Evolutionary conservation across 2,329 filamentous ascomycete species (phyloP), one percentile per base, ranked within the genome.

Genomic region (Colletotrichum siamense): DNA sequence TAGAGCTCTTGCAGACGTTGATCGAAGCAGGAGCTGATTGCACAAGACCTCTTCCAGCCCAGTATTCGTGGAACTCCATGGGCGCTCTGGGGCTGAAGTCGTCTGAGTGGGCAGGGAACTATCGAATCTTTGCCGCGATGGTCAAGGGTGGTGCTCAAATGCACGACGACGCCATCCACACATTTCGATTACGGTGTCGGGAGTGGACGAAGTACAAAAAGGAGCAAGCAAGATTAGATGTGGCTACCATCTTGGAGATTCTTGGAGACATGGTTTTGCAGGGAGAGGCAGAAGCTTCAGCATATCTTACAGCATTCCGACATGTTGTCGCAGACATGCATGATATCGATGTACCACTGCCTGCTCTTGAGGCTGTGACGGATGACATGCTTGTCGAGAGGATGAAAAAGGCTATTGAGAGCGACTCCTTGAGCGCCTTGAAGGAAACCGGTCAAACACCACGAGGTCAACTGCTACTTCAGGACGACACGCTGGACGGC

Each of bases 221-320:
- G 6, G 1, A 18, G 9, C 16, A 3, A 8, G 55, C 55, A 9
- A n/a, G 26, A n/a, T 2, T 15, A 13, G 36, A n/a, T 22, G 16
- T 69, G 4, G 24, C 26, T 28, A 3, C 13, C 6, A 28, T 63
- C 10, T 4, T 73, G 64, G 34, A 69, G 8, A 34, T 69, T 7
- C 34, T 73, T 5, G 10, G 5, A 2, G 65, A 8, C 6, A 34
- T 73, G 36, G 55, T 59, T 4, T 12, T 8, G 3, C 12, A 39
- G 16, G 30, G 10, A 22, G 28, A 62, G 15, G 71, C 52, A 6
- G 55, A 73, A 6, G 57, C 71, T n/a, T 22, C 55, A 2, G 71
- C 71, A 9, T 73, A 73, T n/a, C 26, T 73, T 5, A 73, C 62
- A 12, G 71, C 71, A 9, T 73, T 73, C 26, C 64, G 62, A n/a